phyloP scores from a whole-genome alignment of 1,284 basidiomycete genomes.

The Microstroma glucosiphilum region DNA sequence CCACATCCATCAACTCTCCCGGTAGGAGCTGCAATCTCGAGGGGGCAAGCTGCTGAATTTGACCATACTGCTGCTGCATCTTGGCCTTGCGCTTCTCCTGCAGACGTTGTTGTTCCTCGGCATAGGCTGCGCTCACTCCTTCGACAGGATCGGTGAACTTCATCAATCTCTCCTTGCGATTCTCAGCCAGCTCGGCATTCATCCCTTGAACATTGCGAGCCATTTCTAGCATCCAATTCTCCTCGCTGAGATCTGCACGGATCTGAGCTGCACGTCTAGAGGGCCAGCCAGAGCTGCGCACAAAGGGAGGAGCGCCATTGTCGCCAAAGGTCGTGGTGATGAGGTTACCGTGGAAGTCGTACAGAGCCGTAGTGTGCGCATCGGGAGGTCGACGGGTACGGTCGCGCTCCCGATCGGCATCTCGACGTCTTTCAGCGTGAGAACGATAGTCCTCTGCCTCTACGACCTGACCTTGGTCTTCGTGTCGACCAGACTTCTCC shows the following conservation, averaged over 20 bases:
- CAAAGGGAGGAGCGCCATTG: conserved; percentile 40
- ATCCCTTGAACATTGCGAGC: conserved; percentile 42
- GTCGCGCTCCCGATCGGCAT: conserved; percentile 33
- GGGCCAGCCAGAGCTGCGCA: conserved; percentile 35
- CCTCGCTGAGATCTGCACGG: conserved; percentile 39
- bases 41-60: neutral
- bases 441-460: neutral
- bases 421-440: conserved; percentile 24
- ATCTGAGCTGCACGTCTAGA: conserved; percentile 28
- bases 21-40: neutral
- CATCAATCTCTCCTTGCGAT: conserved; percentile 30
- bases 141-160: conserved; percentile 30
- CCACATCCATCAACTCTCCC: neutral
- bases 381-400: conserved; percentile 33
- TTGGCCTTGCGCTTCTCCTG: neutral
- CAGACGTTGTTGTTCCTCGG: neutral
- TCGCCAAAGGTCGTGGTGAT: conserved; percentile 45
- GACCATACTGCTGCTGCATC: neutral
- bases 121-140: neutral
- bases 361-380: conserved; percentile 32
- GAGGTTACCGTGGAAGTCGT: conserved; percentile 41
- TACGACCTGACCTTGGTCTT: neutral
- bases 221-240: conserved; percentile 50
- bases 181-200: conserved; percentile 43
- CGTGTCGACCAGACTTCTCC: conserved; percentile 15